Evolutionary conservation across 2,329 filamentous ascomycete species (phyloP).

Genomic region (Hyphodiscus sp.): DNA sequence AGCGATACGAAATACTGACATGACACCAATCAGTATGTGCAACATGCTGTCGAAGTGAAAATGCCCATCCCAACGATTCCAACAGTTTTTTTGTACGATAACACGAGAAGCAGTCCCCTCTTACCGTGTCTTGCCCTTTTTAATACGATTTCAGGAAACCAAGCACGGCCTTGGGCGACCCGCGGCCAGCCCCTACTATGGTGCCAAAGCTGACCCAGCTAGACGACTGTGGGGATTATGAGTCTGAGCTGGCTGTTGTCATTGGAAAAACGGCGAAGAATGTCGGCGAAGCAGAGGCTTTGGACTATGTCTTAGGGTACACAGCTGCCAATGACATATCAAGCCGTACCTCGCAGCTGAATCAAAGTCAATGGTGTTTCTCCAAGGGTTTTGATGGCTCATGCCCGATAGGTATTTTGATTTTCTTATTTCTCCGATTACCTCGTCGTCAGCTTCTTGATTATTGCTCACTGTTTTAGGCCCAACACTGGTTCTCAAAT

Average conservation of each 20-base stretch:
- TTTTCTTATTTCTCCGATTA: too few species aligned
- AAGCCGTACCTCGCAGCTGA: conserved; percentile 43
- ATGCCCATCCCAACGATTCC: conserved; percentile 38
- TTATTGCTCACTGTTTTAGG: too few species aligned
- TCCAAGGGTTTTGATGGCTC: conserved; percentile 44
- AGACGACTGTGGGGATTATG: conserved; percentile 41
- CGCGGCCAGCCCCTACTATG: conserved; percentile 32
- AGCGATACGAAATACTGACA: too few species aligned
- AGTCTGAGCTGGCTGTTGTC: conserved; percentile 44
- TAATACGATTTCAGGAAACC: conserved; percentile 28
- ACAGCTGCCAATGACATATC: conserved; percentile 51
- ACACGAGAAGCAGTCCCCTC: too few species aligned
- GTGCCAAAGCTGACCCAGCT: conserved; percentile 40
- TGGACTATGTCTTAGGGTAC: conserved; percentile 48
- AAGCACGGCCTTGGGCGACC: conserved; percentile 22
- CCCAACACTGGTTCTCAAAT: conserved; percentile 42
- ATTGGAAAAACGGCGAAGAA: conserved; percentile 42
- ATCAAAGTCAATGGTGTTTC: conserved; percentile 43
- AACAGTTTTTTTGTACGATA: too few species aligned
- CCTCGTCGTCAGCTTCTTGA: too few species aligned
- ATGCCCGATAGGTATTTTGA: conserved; percentile 41
- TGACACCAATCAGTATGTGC: conserved; percentile 40
- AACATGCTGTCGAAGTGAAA: conserved; percentile 40
- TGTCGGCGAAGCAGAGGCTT: conserved; percentile 39
- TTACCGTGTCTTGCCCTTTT: too few species aligned